Evolutionary conservation across 306 rosid species (phyloP).

Genomic region (Ziziphus jujuba): DNA sequence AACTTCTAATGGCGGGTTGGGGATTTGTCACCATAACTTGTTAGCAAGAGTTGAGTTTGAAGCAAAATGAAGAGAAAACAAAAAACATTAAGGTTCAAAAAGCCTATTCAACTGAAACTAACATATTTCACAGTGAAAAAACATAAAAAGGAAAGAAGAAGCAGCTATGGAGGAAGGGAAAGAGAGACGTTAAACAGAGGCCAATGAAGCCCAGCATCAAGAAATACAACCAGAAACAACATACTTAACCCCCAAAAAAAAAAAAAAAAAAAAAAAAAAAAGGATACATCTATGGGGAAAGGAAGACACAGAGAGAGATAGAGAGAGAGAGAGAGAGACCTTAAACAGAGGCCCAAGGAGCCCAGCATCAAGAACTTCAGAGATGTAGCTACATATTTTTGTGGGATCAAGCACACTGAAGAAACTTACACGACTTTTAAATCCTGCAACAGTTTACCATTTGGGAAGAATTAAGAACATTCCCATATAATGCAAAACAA

Average conservation of each 20-base stretch:
- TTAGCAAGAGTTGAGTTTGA: no score
- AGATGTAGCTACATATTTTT: constrained; percentile 58
- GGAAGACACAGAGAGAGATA: no score
- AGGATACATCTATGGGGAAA: background rate
- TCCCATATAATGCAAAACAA: background rate
- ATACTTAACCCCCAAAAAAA: no score
- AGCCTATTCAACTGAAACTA: constrained; percentile 10
- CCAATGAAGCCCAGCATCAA: no score
- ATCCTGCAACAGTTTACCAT: constrained; percentile 57
- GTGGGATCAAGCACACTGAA: constrained; percentile 62
- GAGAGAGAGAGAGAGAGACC: constrained; percentile 46
- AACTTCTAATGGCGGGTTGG: no score
- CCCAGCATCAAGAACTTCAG: constrained; percentile 87
- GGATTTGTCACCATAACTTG: no score
- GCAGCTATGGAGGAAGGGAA: no score
- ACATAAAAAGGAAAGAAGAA: no score
- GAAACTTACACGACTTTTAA: constrained; percentile 68
- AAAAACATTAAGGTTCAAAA: background rate
- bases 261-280: no score
- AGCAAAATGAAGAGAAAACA: background rate
- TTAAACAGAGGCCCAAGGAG: constrained; percentile 85
- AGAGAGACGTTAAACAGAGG: no score
- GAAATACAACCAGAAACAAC: no score
- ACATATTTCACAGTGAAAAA: no score
- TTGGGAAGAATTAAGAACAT: constrained; percentile 11